phyloP scores from a whole-genome alignment of 768 basidiomycete genomes.

The Boletus rubescentipes region DNA sequence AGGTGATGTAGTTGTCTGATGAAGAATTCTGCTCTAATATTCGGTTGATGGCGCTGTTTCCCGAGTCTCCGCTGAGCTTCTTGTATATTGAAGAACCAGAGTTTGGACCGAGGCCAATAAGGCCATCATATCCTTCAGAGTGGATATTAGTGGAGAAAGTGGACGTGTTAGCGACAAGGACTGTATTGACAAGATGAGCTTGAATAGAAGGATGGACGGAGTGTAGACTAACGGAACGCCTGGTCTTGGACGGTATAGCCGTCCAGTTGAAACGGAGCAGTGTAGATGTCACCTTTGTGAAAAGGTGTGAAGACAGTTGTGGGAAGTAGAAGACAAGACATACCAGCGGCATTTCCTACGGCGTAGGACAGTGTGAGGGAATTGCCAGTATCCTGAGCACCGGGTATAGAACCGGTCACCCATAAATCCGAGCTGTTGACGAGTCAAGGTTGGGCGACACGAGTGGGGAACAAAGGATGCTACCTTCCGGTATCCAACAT shows the following conservation, averaged over 20 bases:
- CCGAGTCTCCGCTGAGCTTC: slow-evolving; percentile 48
- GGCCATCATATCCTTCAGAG: slow-evolving; percentile 63
- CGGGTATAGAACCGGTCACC: slow-evolving; percentile 54
- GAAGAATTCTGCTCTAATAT: slow-evolving; percentile 62
- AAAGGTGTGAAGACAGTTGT: background rate
- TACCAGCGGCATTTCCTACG: slow-evolving; percentile 64
- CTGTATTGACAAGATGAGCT: slow-evolving; percentile 33
- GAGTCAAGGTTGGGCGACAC: slow-evolving; percentile 3
- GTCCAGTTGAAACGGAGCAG: slow-evolving; percentile 53
- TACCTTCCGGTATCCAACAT: slow-evolving; percentile 80
- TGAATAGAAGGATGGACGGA: background rate
- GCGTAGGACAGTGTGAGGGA: slow-evolving; percentile 62
- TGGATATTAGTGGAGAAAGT: slow-evolving; percentile 62
- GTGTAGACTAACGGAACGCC: slow-evolving; percentile 54
- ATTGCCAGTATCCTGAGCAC: slow-evolving; percentile 55
- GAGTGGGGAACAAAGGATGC: background rate
- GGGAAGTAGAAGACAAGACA: slow-evolving; percentile 2
- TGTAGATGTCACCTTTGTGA: slow-evolving; percentile 52
- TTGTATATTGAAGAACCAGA: slow-evolving; percentile 62
- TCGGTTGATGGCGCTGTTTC: slow-evolving; percentile 59
- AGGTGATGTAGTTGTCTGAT: slow-evolving; percentile 60
- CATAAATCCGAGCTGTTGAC: slow-evolving; percentile 68
- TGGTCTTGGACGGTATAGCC: slow-evolving; percentile 59
- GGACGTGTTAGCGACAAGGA: slow-evolving; percentile 61
- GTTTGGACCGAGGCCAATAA: slow-evolving; percentile 80